Base-by-base conservation (phyloP, 1,139 yeast species). In the Trichomonascaceae sp. region DNA sequence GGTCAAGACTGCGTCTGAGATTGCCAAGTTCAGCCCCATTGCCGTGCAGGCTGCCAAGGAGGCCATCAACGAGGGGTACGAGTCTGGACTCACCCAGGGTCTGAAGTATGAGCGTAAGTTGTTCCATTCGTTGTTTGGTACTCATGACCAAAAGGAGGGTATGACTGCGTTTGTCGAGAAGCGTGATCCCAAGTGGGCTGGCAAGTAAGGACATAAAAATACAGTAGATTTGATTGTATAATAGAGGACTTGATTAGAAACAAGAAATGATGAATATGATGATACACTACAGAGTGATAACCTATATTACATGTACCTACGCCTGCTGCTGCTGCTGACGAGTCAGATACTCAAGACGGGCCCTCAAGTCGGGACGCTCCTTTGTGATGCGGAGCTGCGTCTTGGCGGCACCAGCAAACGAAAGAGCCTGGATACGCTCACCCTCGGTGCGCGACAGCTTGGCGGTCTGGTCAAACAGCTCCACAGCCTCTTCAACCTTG, bases 381-480 rank as follows among this genome's bases (percentile, higher is more conserved):
- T 40, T 40, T 31, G 46, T 39, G 30, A 57, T 47, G 26, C 61
- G 48, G 34, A 43, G 32, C 46, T 56, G 61, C 28, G 58, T 48
- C 30, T 46, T 45, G 29, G 62, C 57, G 42, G 95, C 96, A 62
- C 84, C 96, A 41, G 93, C 92, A 51, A 82, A 81, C 25, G 93
- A 78, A 43, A 85, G 76, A 37, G 95, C 93, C 64, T 85, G 96
- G 40, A 80, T 67, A 64, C 85, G 80, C 64, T 89, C 98, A 44
- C 78, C 82, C 39, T 74, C 67, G 34, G 82, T 71, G 68, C 97
- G 78, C 26, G 94, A 79, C 47, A 85, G 70, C 40, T 69, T 70
- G 36, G 92, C 76, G 39, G 92, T 78, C 53, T 76, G 81, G 62
- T 81, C 89, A 55, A 87, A 85, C 52, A 78, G 70, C 40, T 62